Evolutionary conservation across 2,329 filamentous ascomycete genomes (phyloP).

Genomic region (Fusarium multiceps): DNA sequence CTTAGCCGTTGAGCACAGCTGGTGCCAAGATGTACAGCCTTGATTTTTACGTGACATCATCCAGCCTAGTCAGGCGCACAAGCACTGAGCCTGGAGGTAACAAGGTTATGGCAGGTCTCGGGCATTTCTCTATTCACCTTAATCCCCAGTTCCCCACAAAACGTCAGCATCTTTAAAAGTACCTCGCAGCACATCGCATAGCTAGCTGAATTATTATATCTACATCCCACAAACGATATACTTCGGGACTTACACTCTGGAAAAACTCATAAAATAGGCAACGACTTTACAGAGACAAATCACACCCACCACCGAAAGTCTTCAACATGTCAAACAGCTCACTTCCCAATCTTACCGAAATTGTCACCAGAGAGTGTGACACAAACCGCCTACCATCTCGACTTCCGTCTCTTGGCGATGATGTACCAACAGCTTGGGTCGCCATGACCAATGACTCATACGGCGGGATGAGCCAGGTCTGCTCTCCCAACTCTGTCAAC

Average conservation of each 20-base stretch:
- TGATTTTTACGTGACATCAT: not conserved
- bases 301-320: too few species aligned
- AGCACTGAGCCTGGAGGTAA: not conserved
- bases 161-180: not conserved
- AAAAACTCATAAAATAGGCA: too few species aligned
- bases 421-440: not conserved
- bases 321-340: not conserved
- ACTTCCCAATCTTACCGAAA: not conserved
- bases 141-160: not conserved
- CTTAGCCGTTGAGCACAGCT: not conserved
- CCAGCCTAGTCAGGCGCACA: not conserved
- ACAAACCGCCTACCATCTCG: not conserved
- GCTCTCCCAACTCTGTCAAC: not conserved
- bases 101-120: not conserved
- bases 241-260: too few species aligned
- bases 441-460: not conserved
- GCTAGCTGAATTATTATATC: too few species aligned
- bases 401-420: not conserved
- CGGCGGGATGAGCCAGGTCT: not conserved
- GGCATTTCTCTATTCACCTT: not conserved
- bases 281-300: too few species aligned
- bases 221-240: not conserved
- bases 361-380: not conserved
- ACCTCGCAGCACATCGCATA: not conserved
- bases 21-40: not conserved